Evolutionary conservation across 768 basidiomycete genomes (phyloP).

Genomic region (Strobilomyces confusus): DNA sequence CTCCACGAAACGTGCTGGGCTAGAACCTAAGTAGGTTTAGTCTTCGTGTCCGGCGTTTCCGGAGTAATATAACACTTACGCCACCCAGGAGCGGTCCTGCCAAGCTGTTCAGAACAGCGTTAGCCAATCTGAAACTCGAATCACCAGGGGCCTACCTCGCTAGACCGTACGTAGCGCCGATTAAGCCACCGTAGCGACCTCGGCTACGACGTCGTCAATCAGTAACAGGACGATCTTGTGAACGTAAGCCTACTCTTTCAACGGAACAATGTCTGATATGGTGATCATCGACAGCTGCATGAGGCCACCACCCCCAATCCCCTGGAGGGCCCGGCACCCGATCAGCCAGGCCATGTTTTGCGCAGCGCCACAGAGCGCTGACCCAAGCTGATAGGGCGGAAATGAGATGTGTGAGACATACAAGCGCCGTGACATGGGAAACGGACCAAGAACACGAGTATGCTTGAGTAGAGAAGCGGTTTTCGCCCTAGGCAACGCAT

Average conservation of each 20-base stretch:
- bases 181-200: conserved; percentile 70
- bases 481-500: not conserved
- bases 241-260: conserved; percentile 58
- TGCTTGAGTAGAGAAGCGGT: not conserved
- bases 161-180: conserved; percentile 77
- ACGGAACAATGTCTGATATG: conserved; percentile 78
- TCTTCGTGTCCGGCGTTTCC: not conserved
- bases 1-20: conserved; percentile 75
- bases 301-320: conserved; percentile 34
- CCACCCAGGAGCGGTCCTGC: conserved; percentile 81
- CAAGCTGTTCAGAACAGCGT: conserved; percentile 37
- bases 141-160: conserved; percentile 34
- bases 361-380: not conserved
- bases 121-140: not conserved
- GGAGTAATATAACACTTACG: conserved; percentile 37
- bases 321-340: not conserved
- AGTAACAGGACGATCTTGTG: not conserved
- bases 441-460: not conserved
- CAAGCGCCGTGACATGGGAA: not conserved
- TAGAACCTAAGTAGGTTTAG: conserved; percentile 42
- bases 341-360: not conserved
- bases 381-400: not conserved
- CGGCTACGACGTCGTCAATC: conserved; percentile 42
- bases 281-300: conserved; percentile 73
- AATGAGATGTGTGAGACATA: not conserved